A percentile compares a stretch with the other conserved stretches of the same genome.
phyloP scores from a whole-genome alignment of 257 asterid species.

The Jacaranda copaia region DNA sequence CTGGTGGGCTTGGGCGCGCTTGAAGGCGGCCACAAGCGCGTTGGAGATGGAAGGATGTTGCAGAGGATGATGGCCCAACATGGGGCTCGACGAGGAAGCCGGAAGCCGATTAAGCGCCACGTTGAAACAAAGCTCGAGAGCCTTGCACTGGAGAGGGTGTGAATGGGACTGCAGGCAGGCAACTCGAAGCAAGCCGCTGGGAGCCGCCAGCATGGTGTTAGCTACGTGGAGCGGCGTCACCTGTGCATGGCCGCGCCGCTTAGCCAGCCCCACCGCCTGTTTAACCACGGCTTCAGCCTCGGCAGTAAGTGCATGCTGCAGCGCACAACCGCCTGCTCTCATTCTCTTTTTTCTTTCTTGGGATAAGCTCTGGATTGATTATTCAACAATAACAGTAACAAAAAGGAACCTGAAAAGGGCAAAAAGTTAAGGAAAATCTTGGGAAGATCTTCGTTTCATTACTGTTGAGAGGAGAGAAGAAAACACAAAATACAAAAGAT shows the following conservation, averaged over 20 bases:
- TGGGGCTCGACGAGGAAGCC: conserved; percentile 57
- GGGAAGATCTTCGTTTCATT: conserved; percentile 30
- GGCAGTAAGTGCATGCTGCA: conserved; percentile 63
- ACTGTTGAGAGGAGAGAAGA: too few species aligned
- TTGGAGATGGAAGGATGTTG: conserved; percentile 70
- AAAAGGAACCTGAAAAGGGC: conserved; percentile 28
- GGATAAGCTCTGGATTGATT: background rate
- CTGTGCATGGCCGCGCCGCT: conserved; percentile 85
- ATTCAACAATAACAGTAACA: conserved; percentile 1
- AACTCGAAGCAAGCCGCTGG: conserved; percentile 56
- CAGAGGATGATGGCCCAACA: conserved; percentile 48
- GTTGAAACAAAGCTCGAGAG: conserved; percentile 88
- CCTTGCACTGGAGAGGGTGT: conserved; percentile 86
- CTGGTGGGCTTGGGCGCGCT: conserved; percentile 87
- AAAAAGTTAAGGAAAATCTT: conserved; percentile 28
- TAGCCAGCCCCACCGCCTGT: conserved; percentile 69
- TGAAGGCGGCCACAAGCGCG: conserved; percentile 87
- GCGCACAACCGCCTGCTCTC: conserved; percentile 73
- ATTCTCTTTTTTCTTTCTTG: conserved; percentile 31
- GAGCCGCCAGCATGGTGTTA: conserved; percentile 65
- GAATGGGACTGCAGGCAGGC: conserved; percentile 81
- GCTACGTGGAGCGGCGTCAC: conserved; percentile 88
- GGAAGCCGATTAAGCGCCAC: conserved; percentile 87
- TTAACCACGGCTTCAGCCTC: conserved; percentile 67
- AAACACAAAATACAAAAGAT: background rate